These are phyloP conservation scores for Primulina eburnea DNA, from an alignment of 257 asterid genomes.

Conservation along the genomic window DNA sequence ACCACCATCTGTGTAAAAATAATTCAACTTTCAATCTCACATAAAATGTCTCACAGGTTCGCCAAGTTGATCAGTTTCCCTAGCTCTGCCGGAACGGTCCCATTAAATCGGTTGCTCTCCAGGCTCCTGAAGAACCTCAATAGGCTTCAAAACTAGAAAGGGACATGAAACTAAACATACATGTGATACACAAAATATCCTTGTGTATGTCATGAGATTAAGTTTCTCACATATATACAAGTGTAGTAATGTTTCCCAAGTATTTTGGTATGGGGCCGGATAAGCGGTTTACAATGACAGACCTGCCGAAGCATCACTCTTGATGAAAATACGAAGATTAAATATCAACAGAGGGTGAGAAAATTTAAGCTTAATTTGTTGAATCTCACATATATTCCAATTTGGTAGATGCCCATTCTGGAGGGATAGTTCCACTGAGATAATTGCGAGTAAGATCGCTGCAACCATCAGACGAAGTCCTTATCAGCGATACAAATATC, in stretches of 20 bases:
- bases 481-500: background rate
- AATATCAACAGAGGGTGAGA: background rate
- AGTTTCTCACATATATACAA: conserved; percentile 37
- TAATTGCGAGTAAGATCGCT: conserved; percentile 58
- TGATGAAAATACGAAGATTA: background rate
- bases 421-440: conserved; percentile 59
- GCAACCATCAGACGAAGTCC: conserved; percentile 23
- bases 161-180: background rate
- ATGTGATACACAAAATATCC: background rate
- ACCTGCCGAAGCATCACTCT: conserved; percentile 33
- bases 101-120: conserved; percentile 54
- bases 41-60: conserved; percentile 36
- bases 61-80: conserved; percentile 55
- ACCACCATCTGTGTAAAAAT: conserved; percentile 9
- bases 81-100: conserved; percentile 51
- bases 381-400: conserved; percentile 43
- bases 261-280: conserved; percentile 56
- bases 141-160: conserved; percentile 18
- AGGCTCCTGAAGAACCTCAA: conserved; percentile 47
- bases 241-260: conserved; percentile 52
- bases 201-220: background rate
- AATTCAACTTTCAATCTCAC: conserved; percentile 13
- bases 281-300: conserved; percentile 44
- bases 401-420: conserved; percentile 52
- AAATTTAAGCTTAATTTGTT: conserved; percentile 11